These are phyloP conservation scores for Ramalina intermedia DNA, from an alignment of 495 filamentous ascomycete species.

Conservation along the genomic window DNA sequence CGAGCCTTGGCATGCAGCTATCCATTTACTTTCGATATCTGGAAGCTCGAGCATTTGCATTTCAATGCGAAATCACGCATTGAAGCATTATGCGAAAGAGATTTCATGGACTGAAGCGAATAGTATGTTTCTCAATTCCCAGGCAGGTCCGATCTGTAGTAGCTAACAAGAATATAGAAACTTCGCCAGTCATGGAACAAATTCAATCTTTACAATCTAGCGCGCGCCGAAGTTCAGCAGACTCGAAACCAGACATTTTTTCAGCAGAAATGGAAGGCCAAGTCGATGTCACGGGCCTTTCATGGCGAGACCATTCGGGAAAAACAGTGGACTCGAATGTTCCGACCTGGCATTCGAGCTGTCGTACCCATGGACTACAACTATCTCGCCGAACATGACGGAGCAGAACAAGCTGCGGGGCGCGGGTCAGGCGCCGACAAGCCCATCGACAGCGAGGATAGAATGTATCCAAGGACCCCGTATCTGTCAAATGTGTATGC, in stretches of 20 bases:
- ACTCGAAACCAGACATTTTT: conserved; percentile 54
- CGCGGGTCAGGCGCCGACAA: conserved; percentile 56
- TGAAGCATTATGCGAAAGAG: conserved; percentile 36
- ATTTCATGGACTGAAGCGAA: conserved; percentile 48
- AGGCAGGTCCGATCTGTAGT: neutral
- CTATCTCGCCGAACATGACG: conserved; percentile 64
- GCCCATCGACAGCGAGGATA: conserved; percentile 8
- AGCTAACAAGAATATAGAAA: conserved; percentile 41
- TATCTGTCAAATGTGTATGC: conserved; percentile 90
- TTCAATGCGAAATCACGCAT: neutral
- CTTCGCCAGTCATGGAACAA: conserved; percentile 95
- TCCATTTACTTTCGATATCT: neutral
- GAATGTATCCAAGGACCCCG: conserved; percentile 37
- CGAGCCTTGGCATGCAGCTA: neutral
- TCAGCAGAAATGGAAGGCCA: conserved; percentile 95
- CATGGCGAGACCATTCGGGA: conserved; percentile 91
- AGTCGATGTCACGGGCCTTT: conserved; percentile 67
- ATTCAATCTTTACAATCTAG: conserved; percentile 86
- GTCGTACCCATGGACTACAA: conserved; percentile 71
- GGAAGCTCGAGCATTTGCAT: neutral
- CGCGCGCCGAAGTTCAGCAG: conserved; percentile 28
- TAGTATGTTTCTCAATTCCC: conserved; percentile 27
- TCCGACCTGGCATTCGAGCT: conserved; percentile 57
- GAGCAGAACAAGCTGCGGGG: conserved; percentile 64
- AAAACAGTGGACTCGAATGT: conserved; percentile 83